phyloP scores from a whole-genome alignment of 2,329 filamentous ascomycete species.

The Corinectria fuckeliana region DNA sequence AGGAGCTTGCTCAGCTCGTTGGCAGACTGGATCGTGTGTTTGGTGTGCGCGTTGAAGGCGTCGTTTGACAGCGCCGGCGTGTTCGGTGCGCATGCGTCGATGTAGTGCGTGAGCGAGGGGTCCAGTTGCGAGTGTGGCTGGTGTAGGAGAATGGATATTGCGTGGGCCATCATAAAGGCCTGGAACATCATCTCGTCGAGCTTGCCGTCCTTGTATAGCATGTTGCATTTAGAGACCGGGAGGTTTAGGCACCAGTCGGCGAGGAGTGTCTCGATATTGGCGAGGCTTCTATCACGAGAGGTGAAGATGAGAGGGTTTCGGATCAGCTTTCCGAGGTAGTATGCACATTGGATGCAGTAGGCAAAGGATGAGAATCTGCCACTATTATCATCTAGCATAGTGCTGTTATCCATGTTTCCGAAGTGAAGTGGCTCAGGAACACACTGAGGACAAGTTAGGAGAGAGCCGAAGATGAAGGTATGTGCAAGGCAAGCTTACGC shows the following conservation, averaged over 20 bases:
- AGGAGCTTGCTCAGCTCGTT: slow-evolving; percentile 77
- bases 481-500: slow-evolving; percentile 49
- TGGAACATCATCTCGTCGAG: slow-evolving; percentile 93
- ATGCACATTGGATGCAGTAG: slow-evolving; percentile 81
- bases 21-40: slow-evolving; percentile 80
- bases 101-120: slow-evolving; percentile 60
- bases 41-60: slow-evolving; percentile 71
- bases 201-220: slow-evolving; percentile 72
- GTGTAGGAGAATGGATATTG: slow-evolving; percentile 75
- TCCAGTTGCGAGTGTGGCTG: slow-evolving; percentile 80
- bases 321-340: slow-evolving; percentile 80
- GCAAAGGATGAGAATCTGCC: slow-evolving; percentile 80
- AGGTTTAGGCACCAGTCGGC: slow-evolving; percentile 82
- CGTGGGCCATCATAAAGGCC: slow-evolving; percentile 77
- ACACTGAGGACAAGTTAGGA: slow-evolving; percentile 46
- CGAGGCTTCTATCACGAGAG: slow-evolving; percentile 58
- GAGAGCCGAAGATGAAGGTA: no score
- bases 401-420: slow-evolving; percentile 74
- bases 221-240: slow-evolving; percentile 72
- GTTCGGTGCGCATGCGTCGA: slow-evolving; percentile 73
- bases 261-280: slow-evolving; percentile 57
- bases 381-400: slow-evolving; percentile 73
- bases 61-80: slow-evolving; percentile 56
- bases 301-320: slow-evolving; percentile 56
- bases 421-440: slow-evolving; percentile 67